phyloP scores from a whole-genome alignment of 2,329 filamentous ascomycete genomes.

The Pseudonectria foliicola region DNA sequence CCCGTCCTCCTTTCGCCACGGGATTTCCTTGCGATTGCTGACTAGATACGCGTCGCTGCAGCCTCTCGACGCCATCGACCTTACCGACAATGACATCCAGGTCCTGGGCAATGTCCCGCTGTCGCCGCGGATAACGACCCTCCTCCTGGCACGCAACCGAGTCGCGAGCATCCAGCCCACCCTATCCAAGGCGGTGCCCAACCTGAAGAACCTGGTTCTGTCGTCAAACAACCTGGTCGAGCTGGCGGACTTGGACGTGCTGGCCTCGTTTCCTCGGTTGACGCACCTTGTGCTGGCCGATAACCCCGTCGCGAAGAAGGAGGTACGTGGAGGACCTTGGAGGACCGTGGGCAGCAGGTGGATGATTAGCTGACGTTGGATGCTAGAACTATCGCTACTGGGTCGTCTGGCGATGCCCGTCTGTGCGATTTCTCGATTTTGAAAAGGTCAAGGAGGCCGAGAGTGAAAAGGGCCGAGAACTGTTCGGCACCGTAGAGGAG shows the following conservation, averaged over 20 bases:
- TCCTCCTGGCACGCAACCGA: slow-evolving; percentile 86
- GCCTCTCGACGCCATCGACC: slow-evolving; percentile 95
- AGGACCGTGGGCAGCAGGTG: not conserved
- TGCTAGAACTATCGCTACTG: slow-evolving; percentile 82
- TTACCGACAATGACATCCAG: slow-evolving; percentile 96
- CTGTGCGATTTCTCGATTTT: slow-evolving; percentile 86
- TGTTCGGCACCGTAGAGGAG: slow-evolving; percentile 74
- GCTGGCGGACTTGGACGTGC: slow-evolving; percentile 79
- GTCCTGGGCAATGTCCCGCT: slow-evolving; percentile 87
- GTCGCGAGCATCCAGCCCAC: slow-evolving; percentile 72
- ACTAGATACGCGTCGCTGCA: slow-evolving; percentile 28
- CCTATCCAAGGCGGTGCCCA: slow-evolving; percentile 69
- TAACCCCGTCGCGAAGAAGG: slow-evolving; percentile 86
- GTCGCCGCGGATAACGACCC: slow-evolving; percentile 76
- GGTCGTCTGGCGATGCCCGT: slow-evolving; percentile 80
- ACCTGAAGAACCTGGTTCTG: slow-evolving; percentile 73
- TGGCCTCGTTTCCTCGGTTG: slow-evolving; percentile 61
- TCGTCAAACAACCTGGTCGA: slow-evolving; percentile 77
- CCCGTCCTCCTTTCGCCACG: slow-evolving; percentile 1
- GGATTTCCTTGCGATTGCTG: not conserved
- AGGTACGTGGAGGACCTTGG: slow-evolving; percentile 62
- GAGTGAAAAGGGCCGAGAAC: slow-evolving; percentile 63
- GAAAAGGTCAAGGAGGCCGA: slow-evolving; percentile 85
- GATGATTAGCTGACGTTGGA: slow-evolving; percentile 4
- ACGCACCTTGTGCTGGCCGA: slow-evolving; percentile 77